Evolutionary conservation across 306 rosid genomes (phyloP).

Genomic region (Delonix regia): DNA sequence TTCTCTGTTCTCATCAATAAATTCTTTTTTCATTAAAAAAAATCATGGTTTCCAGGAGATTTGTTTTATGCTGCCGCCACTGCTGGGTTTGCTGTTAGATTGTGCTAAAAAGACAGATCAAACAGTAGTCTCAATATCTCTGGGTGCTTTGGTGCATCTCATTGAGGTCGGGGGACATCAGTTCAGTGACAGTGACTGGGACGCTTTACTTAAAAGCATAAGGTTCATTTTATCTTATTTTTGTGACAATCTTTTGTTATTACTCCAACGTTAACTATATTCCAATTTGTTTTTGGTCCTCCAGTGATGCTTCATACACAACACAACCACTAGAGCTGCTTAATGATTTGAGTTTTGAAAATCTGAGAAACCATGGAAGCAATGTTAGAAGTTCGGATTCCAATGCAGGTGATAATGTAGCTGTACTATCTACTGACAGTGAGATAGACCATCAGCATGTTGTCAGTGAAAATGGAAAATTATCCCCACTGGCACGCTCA

Average conservation of each 20-base stretch:
- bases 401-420: slow-evolving; percentile 44
- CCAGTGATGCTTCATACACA: slow-evolving; percentile 91
- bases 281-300: slow-evolving; percentile 26
- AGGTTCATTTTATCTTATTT: slow-evolving; percentile 53
- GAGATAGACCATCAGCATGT: slow-evolving; percentile 50
- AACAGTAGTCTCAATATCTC: slow-evolving; percentile 92
- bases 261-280: slow-evolving; percentile 28
- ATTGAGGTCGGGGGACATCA: slow-evolving; percentile 99
- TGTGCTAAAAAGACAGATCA: slow-evolving; percentile 98
- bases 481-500: slow-evolving; percentile 47
- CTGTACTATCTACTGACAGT: slow-evolving; percentile 42
- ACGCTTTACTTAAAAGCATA: slow-evolving; percentile 82
- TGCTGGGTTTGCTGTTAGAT: slow-evolving; percentile 85
- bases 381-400: slow-evolving; percentile 51
- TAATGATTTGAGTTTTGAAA: slow-evolving; percentile 75
- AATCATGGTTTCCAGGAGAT: slow-evolving; percentile 71
- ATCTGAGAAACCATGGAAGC: slow-evolving; percentile 50
- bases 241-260: slow-evolving; percentile 28
- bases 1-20: too few species aligned
- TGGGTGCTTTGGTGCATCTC: slow-evolving; percentile 94
- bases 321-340: slow-evolving; percentile 95
- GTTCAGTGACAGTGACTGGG: slow-evolving; percentile 92
- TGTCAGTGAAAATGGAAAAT: slow-evolving; percentile 48
- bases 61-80: slow-evolving; percentile 92
- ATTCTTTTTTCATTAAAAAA: background rate